Evolutionary conservation across 331 rosid genomes (phyloP).

Genomic region (Acacia pycnantha): DNA sequence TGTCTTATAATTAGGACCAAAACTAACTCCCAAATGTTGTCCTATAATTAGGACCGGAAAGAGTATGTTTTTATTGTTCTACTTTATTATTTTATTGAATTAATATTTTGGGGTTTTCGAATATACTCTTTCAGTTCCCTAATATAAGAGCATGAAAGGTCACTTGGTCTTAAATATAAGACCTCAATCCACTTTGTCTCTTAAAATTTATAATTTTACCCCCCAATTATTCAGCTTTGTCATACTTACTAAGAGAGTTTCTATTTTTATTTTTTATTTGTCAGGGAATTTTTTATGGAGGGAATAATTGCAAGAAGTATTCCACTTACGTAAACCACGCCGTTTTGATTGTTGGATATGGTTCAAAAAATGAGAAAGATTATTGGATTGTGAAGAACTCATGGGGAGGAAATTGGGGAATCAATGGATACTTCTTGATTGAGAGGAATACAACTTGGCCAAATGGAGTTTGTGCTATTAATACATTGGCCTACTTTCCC

Average conservation of each 20-base stretch:
- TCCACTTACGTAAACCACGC: slow-evolving; percentile 45
- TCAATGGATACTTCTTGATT: slow-evolving; percentile 50
- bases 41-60: no score
- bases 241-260: no score
- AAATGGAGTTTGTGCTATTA: not conserved
- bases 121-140: not conserved
- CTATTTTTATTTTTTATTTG: not conserved
- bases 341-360: slow-evolving; percentile 57
- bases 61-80: not conserved
- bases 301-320: slow-evolving; percentile 31
- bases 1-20: no score
- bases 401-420: slow-evolving; percentile 58
- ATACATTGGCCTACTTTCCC: slow-evolving; percentile 46
- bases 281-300: slow-evolving; percentile 63
- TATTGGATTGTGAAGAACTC: slow-evolving; percentile 80
- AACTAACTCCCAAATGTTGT: no score
- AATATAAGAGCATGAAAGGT: no score
- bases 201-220: no score
- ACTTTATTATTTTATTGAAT: not conserved
- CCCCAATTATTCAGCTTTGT: no score
- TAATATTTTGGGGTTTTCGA: not conserved
- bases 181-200: no score
- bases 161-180: no score
- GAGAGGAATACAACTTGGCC: slow-evolving; percentile 29
- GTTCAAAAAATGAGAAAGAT: slow-evolving; percentile 50